Percentiles rank a stretch among this genome's conserved stretches.
Evolutionary conservation across 345 rosid genomes (phyloP).

Genomic region (Lumnitzera littorea): DNA sequence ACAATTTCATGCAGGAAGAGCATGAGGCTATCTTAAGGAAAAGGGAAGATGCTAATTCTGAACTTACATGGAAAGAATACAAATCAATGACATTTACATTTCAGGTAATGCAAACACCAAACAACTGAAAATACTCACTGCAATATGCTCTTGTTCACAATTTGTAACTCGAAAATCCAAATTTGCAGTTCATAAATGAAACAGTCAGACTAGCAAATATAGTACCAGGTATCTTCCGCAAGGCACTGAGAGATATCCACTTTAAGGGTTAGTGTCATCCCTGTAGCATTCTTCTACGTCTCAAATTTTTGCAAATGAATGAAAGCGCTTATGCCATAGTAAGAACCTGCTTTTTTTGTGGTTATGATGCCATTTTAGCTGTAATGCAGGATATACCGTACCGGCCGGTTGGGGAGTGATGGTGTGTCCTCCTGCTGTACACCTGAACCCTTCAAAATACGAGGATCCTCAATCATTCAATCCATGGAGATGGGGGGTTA

Average conservation of each 20-base stretch:
- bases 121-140: neutral
- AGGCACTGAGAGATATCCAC: constrained; percentile 57
- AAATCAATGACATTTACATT: constrained; percentile 95
- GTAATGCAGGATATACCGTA: constrained; percentile 66
- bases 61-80: constrained; percentile 90
- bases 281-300: no score
- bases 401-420: constrained; percentile 92
- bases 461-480: constrained; percentile 68
- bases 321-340: no score
- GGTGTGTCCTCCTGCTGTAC: constrained; percentile 95
- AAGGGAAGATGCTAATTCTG: constrained; percentile 40
- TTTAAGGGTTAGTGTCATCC: constrained; percentile 41
- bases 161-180: constrained; percentile 5
- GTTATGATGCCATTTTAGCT: neutral
- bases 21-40: constrained; percentile 60
- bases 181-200: constrained; percentile 78
- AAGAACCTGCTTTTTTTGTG: no score
- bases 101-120: constrained; percentile 43
- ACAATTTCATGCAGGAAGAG: constrained; percentile 58
- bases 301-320: no score
- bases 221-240: constrained; percentile 93
- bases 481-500: constrained; percentile 91
- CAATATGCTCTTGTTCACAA: neutral
- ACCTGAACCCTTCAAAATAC: constrained; percentile 63
- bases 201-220: constrained; percentile 90